Base-by-base conservation (phyloP, 176 grass and related monocot genomes). In the Musa beccarii region DNA sequence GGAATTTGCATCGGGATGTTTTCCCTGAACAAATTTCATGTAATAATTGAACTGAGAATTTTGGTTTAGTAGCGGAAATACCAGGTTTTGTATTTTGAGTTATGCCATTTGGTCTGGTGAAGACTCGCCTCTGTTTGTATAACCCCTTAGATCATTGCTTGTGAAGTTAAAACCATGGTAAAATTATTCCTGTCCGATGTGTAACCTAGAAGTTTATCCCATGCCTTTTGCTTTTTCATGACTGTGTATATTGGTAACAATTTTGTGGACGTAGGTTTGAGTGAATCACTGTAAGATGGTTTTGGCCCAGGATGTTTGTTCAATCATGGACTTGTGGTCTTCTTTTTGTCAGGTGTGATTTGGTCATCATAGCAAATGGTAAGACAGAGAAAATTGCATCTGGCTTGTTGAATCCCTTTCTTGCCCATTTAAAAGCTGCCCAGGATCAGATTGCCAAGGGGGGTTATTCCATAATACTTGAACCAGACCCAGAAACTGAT, bases 391-490 rank as follows among this genome's bases (percentile, higher is more conserved):
- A 99, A 73, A 78, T 99, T 54, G 95, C 90, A 23, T 99, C 91
- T 13, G 95, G 95, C 26, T 85, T 99, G 72, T 67, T 99, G 51
- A 94, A 94, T 50, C 90, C 91, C 0, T 99, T 94, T 83, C 65
- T 99, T 4, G 88, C 84, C 0, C 95, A 99, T 81, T 65, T 99
- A 62, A 99, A 92, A 84, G 86, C 57, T 1, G 91, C 91, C 2
- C 86, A 99, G 53, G 88, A 99, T 75, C 91, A 99, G 76, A 92
- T 99, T 75, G 78, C 84, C 1, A 99, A 94, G 82, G 95, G 90
- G 52, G 95, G 95, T 0, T 99, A 94, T 79, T 94, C 91, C 10
- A 99, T 99, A 81, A 87, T 81, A 11, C 95, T 94, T 50, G 82
- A 94, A 84, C 90, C 88, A 14, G 84, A 79, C 53, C 78, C 69